These are phyloP conservation scores for Eremomyces bilateralis DNA, from an alignment of 495 filamentous ascomycete genomes.

Conservation along the genomic window DNA sequence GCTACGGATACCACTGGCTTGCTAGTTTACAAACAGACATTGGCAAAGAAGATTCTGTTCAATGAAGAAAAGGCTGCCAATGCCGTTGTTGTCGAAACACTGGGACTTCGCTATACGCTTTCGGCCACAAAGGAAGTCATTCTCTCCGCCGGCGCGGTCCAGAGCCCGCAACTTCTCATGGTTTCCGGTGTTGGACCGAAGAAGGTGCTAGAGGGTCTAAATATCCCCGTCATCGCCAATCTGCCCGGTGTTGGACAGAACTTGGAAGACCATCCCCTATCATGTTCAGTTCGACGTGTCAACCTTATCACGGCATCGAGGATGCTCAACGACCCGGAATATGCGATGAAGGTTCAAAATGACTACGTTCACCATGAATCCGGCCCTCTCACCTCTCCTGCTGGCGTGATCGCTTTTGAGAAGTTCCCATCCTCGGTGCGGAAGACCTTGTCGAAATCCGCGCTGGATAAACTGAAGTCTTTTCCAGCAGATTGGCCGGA, in stretches of 20 bases:
- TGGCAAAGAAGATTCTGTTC: conserved; percentile 26
- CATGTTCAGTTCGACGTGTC: conserved; percentile 6
- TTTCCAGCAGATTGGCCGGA: conserved; percentile 11
- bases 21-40: conserved; percentile 19
- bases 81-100: conserved; percentile 24
- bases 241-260: conserved; percentile 14
- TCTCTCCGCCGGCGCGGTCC: conserved; percentile 20
- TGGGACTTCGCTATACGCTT: conserved; percentile 19
- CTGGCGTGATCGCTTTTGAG: conserved; percentile 10
- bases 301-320: conserved; percentile 2
- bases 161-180: conserved; percentile 10
- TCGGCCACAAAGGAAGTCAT: conserved; percentile 32
- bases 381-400: conserved; percentile 8
- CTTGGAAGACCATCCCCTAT: conserved; percentile 12
- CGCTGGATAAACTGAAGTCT: no score
- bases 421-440: conserved; percentile 7
- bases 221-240: conserved; percentile 7
- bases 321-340: background rate
- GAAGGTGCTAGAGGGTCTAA: conserved; percentile 2
- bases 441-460: conserved; percentile 2
- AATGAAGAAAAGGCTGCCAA: conserved; percentile 23
- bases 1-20: conserved; percentile 12
- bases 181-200: conserved; percentile 13
- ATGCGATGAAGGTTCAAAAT: background rate
- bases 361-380: conserved; percentile 6